A percentile compares a stretch with the other conserved stretches of the same genome.
Evolutionary conservation across 179 eudicot species (phyloP).

Genomic region (Spergularia azorica): DNA sequence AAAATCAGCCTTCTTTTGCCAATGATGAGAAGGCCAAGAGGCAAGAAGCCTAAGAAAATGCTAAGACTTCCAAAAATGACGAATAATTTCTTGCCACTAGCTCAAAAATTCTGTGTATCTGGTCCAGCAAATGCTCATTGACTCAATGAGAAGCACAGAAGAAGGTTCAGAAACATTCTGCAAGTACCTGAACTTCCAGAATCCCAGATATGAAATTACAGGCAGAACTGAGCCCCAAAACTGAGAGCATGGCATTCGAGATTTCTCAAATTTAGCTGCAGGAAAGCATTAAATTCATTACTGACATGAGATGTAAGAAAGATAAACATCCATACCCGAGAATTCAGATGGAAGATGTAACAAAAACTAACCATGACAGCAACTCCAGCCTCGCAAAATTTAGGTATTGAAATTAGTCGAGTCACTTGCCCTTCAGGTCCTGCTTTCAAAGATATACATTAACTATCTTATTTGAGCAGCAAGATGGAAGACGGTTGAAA

Average conservation of each 20-base stretch:
- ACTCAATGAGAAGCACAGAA: not conserved
- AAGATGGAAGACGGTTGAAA: not conserved
- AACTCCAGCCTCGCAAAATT: conserved; percentile 77
- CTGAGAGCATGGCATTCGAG: conserved; percentile 89
- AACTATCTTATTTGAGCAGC: not conserved
- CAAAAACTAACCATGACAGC: conserved; percentile 70
- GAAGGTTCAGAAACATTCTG: not conserved
- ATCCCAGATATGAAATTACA: conserved; percentile 34
- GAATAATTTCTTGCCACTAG: not conserved
- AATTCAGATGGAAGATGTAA: conserved; percentile 7
- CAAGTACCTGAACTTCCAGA: conserved; percentile 24
- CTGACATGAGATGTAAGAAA: conserved; percentile 17
- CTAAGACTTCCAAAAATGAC: not conserved
- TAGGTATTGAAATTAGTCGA: conserved; percentile 78
- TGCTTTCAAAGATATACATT: conserved; percentile 27
- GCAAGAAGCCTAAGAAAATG: not conserved
- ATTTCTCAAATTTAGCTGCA: conserved; percentile 85
- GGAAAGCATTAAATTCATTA: conserved; percentile 9
- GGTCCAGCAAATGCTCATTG: not conserved
- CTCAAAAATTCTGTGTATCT: too few relatives aligned
- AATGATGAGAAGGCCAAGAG: too few relatives aligned
- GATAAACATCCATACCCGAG: not conserved
- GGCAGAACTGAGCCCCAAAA: conserved; percentile 64
- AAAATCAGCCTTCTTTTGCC: too few relatives aligned
- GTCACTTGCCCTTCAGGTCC: conserved; percentile 86